Percentiles rank a stretch among this genome's conserved stretches.
These are phyloP conservation scores for Cucurbita maxima DNA, from an alignment of 306 rosid genomes.

Conservation along the genomic window DNA sequence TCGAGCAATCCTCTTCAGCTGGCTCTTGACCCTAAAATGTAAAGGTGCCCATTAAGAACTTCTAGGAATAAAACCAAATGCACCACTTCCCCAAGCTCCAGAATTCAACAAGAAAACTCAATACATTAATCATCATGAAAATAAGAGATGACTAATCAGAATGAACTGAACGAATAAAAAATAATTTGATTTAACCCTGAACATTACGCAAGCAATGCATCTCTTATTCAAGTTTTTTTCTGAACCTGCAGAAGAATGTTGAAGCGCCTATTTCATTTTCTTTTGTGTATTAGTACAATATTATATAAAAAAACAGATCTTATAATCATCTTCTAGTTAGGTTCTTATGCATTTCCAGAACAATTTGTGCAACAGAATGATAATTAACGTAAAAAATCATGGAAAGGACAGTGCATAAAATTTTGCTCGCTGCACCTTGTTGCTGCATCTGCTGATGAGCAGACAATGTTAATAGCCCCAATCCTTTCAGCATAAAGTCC, in stretches of 20 bases:
- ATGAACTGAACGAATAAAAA: not conserved
- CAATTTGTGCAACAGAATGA: not conserved
- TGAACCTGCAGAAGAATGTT: not conserved
- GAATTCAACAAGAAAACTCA: not conserved
- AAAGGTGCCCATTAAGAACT: not conserved
- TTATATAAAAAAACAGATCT: not conserved
- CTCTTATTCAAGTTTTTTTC: not conserved
- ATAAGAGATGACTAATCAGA: not conserved
- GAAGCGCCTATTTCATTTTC: not conserved
- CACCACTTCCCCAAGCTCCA: not conserved
- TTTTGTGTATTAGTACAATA: not conserved
- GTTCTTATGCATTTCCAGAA: not conserved
- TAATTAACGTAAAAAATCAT: not conserved
- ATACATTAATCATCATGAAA: not conserved
- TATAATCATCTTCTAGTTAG: not conserved
- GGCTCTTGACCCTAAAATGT: constrained; percentile 78
- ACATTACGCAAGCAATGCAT: not conserved
- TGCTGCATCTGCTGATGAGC: constrained; percentile 77
- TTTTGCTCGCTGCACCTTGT: constrained; percentile 34
- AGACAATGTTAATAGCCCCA: constrained; percentile 84
- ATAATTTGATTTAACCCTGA: not conserved
- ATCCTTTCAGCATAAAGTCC: constrained; percentile 97
- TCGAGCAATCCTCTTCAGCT: constrained; percentile 87
- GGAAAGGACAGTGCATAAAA: not conserved
- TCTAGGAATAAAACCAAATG: not conserved